phyloP scores from a whole-genome alignment of 129 eudicot genomes.

The Cynara cardunculus region DNA sequence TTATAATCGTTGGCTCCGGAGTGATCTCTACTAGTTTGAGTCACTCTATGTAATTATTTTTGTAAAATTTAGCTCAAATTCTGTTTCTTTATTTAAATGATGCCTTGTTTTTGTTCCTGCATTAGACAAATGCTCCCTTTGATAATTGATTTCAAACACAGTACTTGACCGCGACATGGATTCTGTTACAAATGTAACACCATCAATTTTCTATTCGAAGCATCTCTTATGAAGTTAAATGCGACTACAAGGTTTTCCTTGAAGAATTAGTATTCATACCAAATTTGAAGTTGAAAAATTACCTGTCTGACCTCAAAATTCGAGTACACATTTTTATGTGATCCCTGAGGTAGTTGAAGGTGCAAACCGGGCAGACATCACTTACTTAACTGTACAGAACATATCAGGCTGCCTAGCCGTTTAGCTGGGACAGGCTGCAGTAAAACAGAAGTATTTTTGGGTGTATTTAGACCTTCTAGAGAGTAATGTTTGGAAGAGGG shows the following conservation, averaged over 20 bases:
- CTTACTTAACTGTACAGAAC: not conserved
- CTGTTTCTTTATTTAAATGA: not conserved
- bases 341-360: not conserved
- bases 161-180: slow-evolving; percentile 5
- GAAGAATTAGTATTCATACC: not conserved
- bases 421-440: not conserved
- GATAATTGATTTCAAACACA: slow-evolving; percentile 7
- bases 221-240: not conserved
- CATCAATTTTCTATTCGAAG: not conserved
- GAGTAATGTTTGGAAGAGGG: not conserved
- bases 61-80: not conserved
- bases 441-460: not conserved
- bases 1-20: not conserved
- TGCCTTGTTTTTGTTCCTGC: not conserved
- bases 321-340: not conserved
- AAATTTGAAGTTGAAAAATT: not conserved
- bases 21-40: slow-evolving; percentile 5
- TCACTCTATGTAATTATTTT: not conserved
- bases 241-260: not conserved
- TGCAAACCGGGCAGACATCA: not conserved
- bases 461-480: not conserved
- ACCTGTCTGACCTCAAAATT: slow-evolving; percentile 4
- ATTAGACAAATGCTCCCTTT: slow-evolving; percentile 4
- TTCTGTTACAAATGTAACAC: not conserved
- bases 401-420: not conserved